These are phyloP conservation scores for Sordariomycetes sp. DNA, from an alignment of 2,329 filamentous ascomycete species.

Conservation along the genomic window DNA sequence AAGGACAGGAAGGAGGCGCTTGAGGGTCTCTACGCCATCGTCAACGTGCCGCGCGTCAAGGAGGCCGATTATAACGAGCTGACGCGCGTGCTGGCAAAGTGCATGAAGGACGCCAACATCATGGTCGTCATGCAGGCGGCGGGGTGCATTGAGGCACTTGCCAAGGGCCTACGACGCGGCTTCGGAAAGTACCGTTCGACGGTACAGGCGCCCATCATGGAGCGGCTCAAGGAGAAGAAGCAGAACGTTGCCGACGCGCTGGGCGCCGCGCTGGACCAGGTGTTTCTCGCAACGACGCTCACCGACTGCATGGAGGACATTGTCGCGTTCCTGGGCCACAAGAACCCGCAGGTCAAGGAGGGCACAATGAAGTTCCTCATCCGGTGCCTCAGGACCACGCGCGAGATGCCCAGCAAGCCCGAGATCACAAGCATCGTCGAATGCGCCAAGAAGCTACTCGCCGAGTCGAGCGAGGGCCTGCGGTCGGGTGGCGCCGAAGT, in stretches of 20 bases:
- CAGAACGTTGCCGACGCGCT: conserved; percentile 77
- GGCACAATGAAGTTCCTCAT: conserved; percentile 91
- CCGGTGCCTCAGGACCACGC: conserved; percentile 69
- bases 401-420: conserved; percentile 69
- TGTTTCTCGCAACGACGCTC: conserved; percentile 53
- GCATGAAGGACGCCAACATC: conserved; percentile 98
- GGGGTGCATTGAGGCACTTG: conserved; percentile 80
- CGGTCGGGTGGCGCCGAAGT: conserved; percentile 85
- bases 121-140: conserved; percentile 87
- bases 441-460: conserved; percentile 73
- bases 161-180: conserved; percentile 65
- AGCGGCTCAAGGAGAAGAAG: conserved; percentile 97
- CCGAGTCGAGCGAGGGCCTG: conserved; percentile 76
- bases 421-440: conserved; percentile 84
- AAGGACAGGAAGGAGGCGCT: conserved; percentile 94
- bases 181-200: conserved; percentile 71
- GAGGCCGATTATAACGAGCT: conserved; percentile 82
- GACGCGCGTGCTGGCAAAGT: conserved; percentile 73
- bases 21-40: conserved; percentile 60
- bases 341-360: conserved; percentile 96
- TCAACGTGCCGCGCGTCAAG: conserved; percentile 85
- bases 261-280: conserved; percentile 66
- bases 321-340: conserved; percentile 71
- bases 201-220: conserved; percentile 83
- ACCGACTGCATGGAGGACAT: conserved; percentile 88